These are phyloP conservation scores for Mycoemilia scoparia DNA, from an alignment of 192 early-diverging fungal species.

Conservation along the genomic window DNA sequence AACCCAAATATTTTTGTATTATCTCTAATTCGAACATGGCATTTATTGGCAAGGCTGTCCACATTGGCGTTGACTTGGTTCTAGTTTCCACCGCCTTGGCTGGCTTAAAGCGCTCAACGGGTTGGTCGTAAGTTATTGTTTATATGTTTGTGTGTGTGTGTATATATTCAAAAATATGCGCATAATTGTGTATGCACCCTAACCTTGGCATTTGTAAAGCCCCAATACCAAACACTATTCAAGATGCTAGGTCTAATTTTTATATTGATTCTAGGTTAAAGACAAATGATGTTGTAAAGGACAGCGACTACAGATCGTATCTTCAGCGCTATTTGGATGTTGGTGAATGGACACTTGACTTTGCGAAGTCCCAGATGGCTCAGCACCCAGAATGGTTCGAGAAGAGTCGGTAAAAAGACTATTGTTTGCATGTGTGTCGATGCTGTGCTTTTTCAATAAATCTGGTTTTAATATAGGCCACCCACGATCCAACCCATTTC, in stretches of 20 bases:
- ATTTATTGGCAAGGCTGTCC: conserved; percentile 10
- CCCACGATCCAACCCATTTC: no score
- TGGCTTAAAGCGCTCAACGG: conserved; percentile 14
- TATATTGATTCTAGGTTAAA: no score
- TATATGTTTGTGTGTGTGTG: neutral
- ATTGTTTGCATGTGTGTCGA: no score
- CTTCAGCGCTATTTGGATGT: conserved; percentile 9
- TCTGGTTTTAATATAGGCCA: no score
- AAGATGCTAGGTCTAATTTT: no score
- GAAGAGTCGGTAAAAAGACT: no score
- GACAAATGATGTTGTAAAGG: conserved; percentile 1
- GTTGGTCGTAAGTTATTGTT: conserved; percentile 9
- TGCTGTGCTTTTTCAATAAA: no score
- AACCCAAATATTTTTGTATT: no score
- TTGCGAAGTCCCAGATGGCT: conserved; percentile 4
- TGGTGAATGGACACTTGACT: conserved; percentile 13
- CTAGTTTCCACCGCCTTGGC: conserved; percentile 17
- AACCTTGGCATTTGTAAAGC: no score
- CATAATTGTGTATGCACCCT: conserved; percentile 11
- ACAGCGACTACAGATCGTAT: conserved; percentile 1
- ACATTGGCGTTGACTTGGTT: conserved; percentile 11
- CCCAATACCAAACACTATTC: no score
- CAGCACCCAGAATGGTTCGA: no score
- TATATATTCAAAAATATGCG: neutral
- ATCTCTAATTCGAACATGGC: no score